Conservation (phyloP, 2,329 filamentous ascomycete species). For the Didymella pinodella region DNA sequence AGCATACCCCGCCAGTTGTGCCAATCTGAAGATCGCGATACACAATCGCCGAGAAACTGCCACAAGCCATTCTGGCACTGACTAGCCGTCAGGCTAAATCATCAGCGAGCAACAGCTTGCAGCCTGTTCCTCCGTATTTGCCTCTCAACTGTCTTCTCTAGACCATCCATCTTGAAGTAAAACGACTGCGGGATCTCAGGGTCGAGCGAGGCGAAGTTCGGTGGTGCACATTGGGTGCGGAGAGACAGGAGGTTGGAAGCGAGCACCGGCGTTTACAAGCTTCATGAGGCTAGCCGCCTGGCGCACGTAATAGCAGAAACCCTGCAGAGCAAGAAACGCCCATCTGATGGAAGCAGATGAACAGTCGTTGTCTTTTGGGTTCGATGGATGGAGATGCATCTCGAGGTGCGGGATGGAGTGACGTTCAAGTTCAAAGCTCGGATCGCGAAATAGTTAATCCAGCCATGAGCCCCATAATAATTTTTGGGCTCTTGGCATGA, state of each 20-base stretch:
- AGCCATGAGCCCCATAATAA: neutral
- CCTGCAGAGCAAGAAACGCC: constrained; percentile 1
- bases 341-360: constrained; percentile 20
- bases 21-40: neutral
- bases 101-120: neutral
- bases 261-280: neutral
- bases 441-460: constrained; percentile 1
- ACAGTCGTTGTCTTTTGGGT: neutral
- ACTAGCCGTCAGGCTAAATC: neutral
- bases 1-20: neutral
- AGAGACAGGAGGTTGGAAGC: neutral
- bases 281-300: neutral
- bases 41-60: neutral
- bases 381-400: constrained; percentile 1
- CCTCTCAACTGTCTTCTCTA: neutral
- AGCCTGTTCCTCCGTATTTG: neutral
- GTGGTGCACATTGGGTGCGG: constrained; percentile 3
- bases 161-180: neutral
- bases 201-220: constrained; percentile 2
- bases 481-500: constrained; percentile 14
- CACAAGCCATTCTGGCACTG: neutral
- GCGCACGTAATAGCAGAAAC: neutral
- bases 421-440: neutral
- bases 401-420: neutral
- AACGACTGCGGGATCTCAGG: neutral